A percentile compares a stretch with the other conserved stretches of the same genome.
These are phyloP conservation scores for Botrytis tulipae DNA, from an alignment of 2,329 filamentous ascomycete genomes.

Conservation along the genomic window DNA sequence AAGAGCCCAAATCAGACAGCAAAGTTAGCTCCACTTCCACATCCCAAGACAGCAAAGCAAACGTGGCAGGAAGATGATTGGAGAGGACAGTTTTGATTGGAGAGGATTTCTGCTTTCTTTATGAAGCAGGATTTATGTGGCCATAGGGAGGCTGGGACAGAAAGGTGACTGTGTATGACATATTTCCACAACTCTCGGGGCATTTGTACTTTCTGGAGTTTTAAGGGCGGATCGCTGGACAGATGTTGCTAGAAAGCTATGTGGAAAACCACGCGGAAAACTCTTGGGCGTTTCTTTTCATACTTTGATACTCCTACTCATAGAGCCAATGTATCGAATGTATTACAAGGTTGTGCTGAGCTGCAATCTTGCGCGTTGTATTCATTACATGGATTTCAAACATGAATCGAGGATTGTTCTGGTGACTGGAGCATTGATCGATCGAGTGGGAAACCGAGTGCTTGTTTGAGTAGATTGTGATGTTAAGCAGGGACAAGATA, in stretches of 20 bases:
- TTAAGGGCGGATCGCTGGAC: not conserved
- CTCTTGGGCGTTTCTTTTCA: not conserved
- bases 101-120: not conserved
- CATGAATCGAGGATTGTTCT: not conserved
- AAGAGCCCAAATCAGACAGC: constrained; percentile 41
- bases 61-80: constrained; percentile 25
- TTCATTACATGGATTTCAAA: not conserved
- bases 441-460: not conserved
- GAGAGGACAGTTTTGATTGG: not conserved
- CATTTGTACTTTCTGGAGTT: constrained; percentile 14
- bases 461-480: not conserved
- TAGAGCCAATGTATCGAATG: not conserved
- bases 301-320: not conserved
- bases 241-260: not conserved
- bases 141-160: not conserved
- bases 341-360: not conserved
- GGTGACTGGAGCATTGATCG: not conserved
- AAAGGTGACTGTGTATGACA: not conserved
- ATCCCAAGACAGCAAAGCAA: constrained; percentile 27
- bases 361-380: not conserved
- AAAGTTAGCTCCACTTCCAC: constrained; percentile 25
- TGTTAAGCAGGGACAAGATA: not conserved
- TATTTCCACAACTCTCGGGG: not conserved
- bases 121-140: not conserved
- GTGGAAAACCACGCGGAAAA: not conserved